Percentiles rank a stretch among this genome's conserved stretches.
Conservation (phyloP, 2,329 filamentous ascomycete genomes). For the Aspergillus intermedius region DNA sequence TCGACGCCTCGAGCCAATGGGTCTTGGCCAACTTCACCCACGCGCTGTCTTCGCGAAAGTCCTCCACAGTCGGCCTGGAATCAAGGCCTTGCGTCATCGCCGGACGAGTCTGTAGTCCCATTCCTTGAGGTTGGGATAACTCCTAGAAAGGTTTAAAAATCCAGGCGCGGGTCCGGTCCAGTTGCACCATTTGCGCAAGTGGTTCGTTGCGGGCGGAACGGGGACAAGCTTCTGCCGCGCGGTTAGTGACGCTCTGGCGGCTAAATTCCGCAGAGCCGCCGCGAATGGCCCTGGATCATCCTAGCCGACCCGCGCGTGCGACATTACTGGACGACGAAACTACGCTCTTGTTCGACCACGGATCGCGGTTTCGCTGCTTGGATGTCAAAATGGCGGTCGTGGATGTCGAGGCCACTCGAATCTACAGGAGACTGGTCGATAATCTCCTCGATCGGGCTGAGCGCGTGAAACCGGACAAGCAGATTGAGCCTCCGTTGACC, state of each 20-base stretch:
- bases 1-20: conserved; percentile 71
- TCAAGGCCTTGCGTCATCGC: conserved; percentile 54
- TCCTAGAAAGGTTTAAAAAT: conserved; percentile 40
- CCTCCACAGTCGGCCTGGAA: conserved; percentile 36
- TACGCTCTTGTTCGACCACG: conserved; percentile 5
- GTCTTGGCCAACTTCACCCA: conserved; percentile 68
- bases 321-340: neutral
- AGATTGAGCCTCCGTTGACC: conserved; percentile 68
- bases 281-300: conserved; percentile 8
- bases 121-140: conserved; percentile 29
- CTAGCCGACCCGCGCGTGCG: neutral
- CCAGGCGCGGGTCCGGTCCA: conserved; percentile 44
- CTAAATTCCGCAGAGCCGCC: conserved; percentile 28
- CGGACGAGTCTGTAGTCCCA: conserved; percentile 37
- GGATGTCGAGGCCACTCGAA: conserved; percentile 28
- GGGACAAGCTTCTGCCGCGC: conserved; percentile 24
- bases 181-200: conserved; percentile 21
- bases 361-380: conserved; percentile 1
- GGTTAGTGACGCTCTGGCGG: conserved; percentile 18
- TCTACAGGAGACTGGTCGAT: conserved; percentile 50
- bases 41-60: conserved; percentile 37
- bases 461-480: conserved; percentile 50
- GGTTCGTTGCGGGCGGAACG: conserved; percentile 18
- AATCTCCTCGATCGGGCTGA: conserved; percentile 55
- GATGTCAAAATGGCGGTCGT: conserved; percentile 25